phyloP scores from a whole-genome alignment of 257 asterid species.

The Solanum sejunctum region DNA sequence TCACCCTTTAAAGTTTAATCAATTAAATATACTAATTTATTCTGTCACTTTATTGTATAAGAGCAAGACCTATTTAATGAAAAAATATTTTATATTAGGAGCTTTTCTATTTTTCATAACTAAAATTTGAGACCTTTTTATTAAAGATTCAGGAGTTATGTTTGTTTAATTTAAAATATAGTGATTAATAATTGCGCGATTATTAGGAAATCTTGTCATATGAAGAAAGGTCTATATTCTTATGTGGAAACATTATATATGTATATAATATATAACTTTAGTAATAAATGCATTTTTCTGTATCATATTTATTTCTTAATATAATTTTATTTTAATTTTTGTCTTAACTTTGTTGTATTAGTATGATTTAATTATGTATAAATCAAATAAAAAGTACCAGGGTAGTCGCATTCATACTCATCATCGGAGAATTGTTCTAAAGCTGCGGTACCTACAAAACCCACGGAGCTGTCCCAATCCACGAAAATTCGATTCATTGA shows the following conservation, averaged over 20 bases:
- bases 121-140: no score
- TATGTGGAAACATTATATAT: neutral
- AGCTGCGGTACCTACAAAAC: slow-evolving; percentile 35
- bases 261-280: neutral
- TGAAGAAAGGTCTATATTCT: neutral
- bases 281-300: no score
- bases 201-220: neutral
- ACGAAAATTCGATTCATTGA: neutral
- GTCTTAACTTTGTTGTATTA: neutral
- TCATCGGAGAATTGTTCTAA: slow-evolving; percentile 91
- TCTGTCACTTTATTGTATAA: neutral
- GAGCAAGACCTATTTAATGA: neutral
- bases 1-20: neutral
- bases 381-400: no score
- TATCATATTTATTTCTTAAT: no score
- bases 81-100: no score
- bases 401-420: slow-evolving; percentile 88
- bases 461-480: slow-evolving; percentile 17
- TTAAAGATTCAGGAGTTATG: neutral
- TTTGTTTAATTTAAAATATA: neutral
- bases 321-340: no score
- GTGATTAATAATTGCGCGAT: neutral
- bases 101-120: rapidly evolving
- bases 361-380: neutral
- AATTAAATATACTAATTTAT: neutral